Evolutionary conservation across 2,329 filamentous ascomycete genomes (phyloP).

Genomic region (Alternaria arborescens): DNA sequence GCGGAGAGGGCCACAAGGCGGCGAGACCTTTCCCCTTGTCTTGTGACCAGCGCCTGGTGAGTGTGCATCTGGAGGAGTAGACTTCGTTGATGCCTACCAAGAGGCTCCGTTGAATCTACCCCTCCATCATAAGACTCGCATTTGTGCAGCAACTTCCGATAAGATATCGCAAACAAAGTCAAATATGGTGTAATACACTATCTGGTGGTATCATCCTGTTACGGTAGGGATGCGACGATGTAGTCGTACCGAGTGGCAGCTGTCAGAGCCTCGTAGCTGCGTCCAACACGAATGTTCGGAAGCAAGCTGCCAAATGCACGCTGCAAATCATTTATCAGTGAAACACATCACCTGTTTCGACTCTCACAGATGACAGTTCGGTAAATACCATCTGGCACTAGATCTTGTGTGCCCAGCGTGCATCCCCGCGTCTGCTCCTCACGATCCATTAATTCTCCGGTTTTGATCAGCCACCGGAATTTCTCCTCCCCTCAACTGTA

Average conservation of each 20-base stretch:
- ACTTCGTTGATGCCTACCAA: neutral
- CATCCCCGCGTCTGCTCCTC: neutral
- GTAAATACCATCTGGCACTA: neutral
- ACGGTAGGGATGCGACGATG: neutral
- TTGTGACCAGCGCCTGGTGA: neutral
- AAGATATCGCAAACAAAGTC: neutral
- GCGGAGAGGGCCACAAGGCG: neutral
- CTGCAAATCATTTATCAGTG: neutral
- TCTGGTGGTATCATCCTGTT: neutral
- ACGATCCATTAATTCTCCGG: constrained; percentile 11
- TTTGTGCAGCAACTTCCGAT: neutral
- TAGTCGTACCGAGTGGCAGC: neutral
- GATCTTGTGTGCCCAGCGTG: neutral
- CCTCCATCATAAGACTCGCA: neutral
- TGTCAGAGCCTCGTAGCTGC: neutral
- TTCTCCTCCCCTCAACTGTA: constrained; percentile 1
- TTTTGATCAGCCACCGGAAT: constrained; percentile 4
- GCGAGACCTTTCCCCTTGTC: neutral
- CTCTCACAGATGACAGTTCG: neutral
- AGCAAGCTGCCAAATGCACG: neutral
- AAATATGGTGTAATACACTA: neutral
- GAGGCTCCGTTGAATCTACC: neutral
- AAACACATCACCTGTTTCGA: neutral
- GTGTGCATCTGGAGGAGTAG: neutral
- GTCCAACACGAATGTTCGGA: neutral